phyloP scores from a whole-genome alignment of 2,329 filamentous ascomycete species.

The Ophiostoma angusticollis region DNA sequence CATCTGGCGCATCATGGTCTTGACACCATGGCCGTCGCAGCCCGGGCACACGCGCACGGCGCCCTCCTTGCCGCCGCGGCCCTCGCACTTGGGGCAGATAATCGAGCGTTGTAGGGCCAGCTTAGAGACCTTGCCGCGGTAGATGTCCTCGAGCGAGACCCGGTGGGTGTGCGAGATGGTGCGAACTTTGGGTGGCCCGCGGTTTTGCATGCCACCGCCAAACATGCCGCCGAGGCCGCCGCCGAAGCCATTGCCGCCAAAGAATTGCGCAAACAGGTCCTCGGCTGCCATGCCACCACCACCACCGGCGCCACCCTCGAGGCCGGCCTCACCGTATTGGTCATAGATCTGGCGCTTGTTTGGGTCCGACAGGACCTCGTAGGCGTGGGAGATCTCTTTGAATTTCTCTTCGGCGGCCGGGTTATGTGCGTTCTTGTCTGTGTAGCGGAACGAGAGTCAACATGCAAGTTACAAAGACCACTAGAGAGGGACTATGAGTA shows the following conservation, averaged over 20 bases:
- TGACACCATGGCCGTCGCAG: slow-evolving; percentile 93
- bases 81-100: slow-evolving; percentile 90
- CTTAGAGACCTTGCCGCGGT: slow-evolving; percentile 95
- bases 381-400: slow-evolving; percentile 93
- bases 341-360: slow-evolving; percentile 91
- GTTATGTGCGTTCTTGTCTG: slow-evolving; percentile 95
- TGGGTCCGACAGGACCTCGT: slow-evolving; percentile 83
- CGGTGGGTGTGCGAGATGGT: slow-evolving; percentile 98
- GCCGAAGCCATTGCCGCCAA: slow-evolving; percentile 60
- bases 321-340: slow-evolving; percentile 92
- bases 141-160: slow-evolving; percentile 94
- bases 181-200: slow-evolving; percentile 75
- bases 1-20: slow-evolving; percentile 99
- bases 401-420: slow-evolving; percentile 92
- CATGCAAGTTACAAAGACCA: no score
- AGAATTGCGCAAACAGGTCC: slow-evolving; percentile 95
- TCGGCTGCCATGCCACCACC: slow-evolving; percentile 84
- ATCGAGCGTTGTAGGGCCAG: slow-evolving; percentile 93
- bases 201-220: slow-evolving; percentile 60
- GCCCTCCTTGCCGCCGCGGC: slow-evolving; percentile 90
- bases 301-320: slow-evolving; percentile 72
- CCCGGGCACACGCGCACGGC: slow-evolving; percentile 87
- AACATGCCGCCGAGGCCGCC: slow-evolving; percentile 71
- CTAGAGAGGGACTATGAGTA: neutral
- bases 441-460: no score